phyloP scores from a whole-genome alignment of 1,139 yeast genomes.

The Lodderomyces elongisporus region DNA sequence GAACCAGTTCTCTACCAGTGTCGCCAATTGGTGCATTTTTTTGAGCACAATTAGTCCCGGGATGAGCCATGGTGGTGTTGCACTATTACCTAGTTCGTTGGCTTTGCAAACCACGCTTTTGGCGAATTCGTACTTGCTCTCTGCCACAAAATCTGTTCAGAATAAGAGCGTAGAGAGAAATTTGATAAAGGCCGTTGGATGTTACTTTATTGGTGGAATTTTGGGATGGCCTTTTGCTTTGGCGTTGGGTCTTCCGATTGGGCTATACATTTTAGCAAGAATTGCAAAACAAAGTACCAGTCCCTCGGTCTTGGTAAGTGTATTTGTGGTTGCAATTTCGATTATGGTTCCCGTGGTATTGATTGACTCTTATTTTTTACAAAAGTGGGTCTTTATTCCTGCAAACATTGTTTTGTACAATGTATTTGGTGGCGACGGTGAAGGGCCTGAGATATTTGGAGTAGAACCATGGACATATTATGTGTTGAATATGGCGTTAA shows the following conservation, averaged over 20 bases:
- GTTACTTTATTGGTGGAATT: slow-evolving; percentile 63
- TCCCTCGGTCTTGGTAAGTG: slow-evolving; percentile 15
- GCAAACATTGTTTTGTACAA: slow-evolving; percentile 79
- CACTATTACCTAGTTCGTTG: slow-evolving; percentile 79
- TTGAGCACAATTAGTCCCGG: slow-evolving; percentile 51
- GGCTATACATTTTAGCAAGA: slow-evolving; percentile 24
- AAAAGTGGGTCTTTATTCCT: slow-evolving; percentile 59
- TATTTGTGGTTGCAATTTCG: slow-evolving; percentile 17
- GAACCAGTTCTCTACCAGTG: slow-evolving; percentile 27
- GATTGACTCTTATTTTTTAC: slow-evolving; percentile 68
- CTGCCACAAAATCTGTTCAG: slow-evolving; percentile 10
- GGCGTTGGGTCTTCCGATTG: slow-evolving; percentile 59
- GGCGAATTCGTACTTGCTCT: slow-evolving; percentile 42
- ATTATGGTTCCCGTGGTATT: slow-evolving; percentile 31
- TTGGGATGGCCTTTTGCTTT: slow-evolving; percentile 91
- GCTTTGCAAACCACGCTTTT: slow-evolving; percentile 65
- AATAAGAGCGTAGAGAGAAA: slow-evolving; percentile 4
- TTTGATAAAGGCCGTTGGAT: slow-evolving; percentile 37
- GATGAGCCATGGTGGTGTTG: slow-evolving; percentile 80
- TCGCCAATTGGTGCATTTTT: slow-evolving; percentile 58
- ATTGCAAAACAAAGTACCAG: slow-evolving; percentile 3
- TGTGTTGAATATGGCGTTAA: slow-evolving; percentile 59
- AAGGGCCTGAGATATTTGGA: slow-evolving; percentile 91
- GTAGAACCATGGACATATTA: slow-evolving; percentile 81
- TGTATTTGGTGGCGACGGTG: slow-evolving; percentile 66